Percentiles rank a stretch among this genome's conserved stretches.
Evolutionary conservation across 1,139 yeast species (phyloP).

Genomic region (Debaryomyces fabryi): DNA sequence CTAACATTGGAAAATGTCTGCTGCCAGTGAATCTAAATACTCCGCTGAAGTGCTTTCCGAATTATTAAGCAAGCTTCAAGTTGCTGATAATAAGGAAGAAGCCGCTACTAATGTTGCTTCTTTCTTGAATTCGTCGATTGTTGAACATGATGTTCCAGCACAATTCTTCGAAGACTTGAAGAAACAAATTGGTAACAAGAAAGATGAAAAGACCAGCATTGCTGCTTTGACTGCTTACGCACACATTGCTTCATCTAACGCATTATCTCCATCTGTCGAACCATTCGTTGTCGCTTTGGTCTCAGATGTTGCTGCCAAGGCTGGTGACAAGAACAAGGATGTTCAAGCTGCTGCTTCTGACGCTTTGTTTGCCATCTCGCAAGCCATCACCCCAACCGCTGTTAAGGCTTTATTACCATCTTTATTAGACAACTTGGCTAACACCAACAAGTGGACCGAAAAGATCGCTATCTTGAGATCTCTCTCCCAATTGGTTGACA

Average conservation of each 20-base stretch:
- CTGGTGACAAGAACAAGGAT: constrained; percentile 89
- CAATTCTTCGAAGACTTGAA: constrained; percentile 79
- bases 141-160: constrained; percentile 97
- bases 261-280: constrained; percentile 89
- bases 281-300: constrained; percentile 85
- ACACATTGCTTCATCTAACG: constrained; percentile 82
- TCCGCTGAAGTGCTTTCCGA: constrained; percentile 86
- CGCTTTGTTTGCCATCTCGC: constrained; percentile 77
- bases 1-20: constrained; percentile 53
- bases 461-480: constrained; percentile 89
- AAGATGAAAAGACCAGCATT: constrained; percentile 60
- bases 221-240: constrained; percentile 84
- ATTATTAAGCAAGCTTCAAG: constrained; percentile 88
- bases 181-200: constrained; percentile 78
- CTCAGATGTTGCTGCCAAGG: constrained; percentile 67
- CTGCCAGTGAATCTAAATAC: constrained; percentile 66
- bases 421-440: constrained; percentile 66
- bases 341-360: constrained; percentile 68
- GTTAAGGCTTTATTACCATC: constrained; percentile 88
- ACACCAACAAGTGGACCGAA: constrained; percentile 97
- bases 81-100: constrained; percentile 86
- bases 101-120: constrained; percentile 92
- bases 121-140: constrained; percentile 94
- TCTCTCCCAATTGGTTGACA: constrained; percentile 83
- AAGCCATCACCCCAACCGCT: constrained; percentile 88